phyloP scores from a whole-genome alignment of 768 basidiomycete species.

The Phaeotremella skinneri region DNA sequence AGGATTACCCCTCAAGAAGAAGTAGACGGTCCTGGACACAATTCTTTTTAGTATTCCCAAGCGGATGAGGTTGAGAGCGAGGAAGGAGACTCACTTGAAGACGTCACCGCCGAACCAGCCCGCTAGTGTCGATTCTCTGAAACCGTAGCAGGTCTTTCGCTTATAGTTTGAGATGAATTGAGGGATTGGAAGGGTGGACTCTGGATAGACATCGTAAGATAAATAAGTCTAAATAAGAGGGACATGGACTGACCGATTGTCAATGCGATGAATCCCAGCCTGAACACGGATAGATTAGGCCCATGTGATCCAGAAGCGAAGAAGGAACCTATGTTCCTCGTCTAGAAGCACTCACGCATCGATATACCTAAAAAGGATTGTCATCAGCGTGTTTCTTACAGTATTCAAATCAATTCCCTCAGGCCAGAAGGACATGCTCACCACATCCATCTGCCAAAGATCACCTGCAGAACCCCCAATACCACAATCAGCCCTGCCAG shows the following conservation, averaged over 20 bases:
- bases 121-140: conserved; percentile 45
- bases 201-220: conserved; percentile 23
- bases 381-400: not conserved
- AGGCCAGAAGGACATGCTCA: conserved; percentile 18
- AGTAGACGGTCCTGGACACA: conserved; percentile 41
- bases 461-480: conserved; percentile 40
- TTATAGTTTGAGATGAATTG: conserved; percentile 49
- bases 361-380: conserved; percentile 43
- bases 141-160: conserved; percentile 47
- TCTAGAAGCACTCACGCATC: conserved; percentile 36
- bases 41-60: not conserved
- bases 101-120: conserved; percentile 50
- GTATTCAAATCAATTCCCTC: not conserved
- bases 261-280: conserved; percentile 44
- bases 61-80: not conserved
- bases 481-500: conserved; percentile 48
- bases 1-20: conserved; percentile 44
- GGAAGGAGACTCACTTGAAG: conserved; percentile 39
- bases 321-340: not conserved
- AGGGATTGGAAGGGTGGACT: conserved; percentile 51
- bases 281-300: conserved; percentile 8
- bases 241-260: conserved; percentile 30
- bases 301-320: not conserved
- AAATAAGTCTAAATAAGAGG: conserved; percentile 1
- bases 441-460: conserved; percentile 46